A percentile compares a stretch with the other conserved stretches of the same genome.
Evolutionary conservation across 805 yeast species (phyloP).

Genomic region (Wickerhamomyces canadensis): DNA sequence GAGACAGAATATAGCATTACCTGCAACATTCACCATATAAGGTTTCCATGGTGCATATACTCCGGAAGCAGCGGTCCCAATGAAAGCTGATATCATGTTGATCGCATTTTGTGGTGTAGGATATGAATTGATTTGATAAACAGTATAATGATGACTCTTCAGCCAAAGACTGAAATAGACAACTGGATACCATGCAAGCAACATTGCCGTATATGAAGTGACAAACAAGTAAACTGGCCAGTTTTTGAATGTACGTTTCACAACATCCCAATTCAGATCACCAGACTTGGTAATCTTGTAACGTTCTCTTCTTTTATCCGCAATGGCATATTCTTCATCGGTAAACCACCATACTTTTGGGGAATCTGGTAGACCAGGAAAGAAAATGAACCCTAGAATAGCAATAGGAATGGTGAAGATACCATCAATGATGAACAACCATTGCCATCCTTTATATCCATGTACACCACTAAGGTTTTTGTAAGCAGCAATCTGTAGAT

Average conservation of each 20-base stretch:
- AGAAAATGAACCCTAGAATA: constrained; percentile 37
- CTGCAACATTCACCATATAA: not conserved
- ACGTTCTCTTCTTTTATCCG: constrained; percentile 32
- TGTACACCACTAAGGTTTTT: constrained; percentile 28
- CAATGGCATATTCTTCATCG: constrained; percentile 3
- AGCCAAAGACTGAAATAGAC: not conserved
- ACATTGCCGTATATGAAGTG: not conserved
- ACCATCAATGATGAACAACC: constrained; percentile 67
- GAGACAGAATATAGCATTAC: not conserved
- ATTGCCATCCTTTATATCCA: constrained; percentile 60
- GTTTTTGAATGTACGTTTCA: constrained; percentile 55
- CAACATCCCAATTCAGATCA: constrained; percentile 52
- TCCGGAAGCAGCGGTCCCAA: constrained; percentile 1
- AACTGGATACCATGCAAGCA: not conserved
- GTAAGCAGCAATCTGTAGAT: constrained; percentile 39
- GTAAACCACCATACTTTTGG: constrained; percentile 5
- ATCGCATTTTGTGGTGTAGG: constrained; percentile 1
- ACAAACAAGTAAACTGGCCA: constrained; percentile 32
- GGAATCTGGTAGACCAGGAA: constrained; percentile 31
- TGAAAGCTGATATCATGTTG: not conserved
- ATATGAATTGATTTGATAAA: constrained; percentile 2
- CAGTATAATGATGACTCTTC: not conserved
- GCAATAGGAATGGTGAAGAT: constrained; percentile 43
- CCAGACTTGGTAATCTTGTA: constrained; percentile 38
- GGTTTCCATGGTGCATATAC: constrained; percentile 2